Evolutionary conservation across 495 filamentous ascomycete genomes (phyloP).

Genomic region (Penicillium roqueforti): DNA sequence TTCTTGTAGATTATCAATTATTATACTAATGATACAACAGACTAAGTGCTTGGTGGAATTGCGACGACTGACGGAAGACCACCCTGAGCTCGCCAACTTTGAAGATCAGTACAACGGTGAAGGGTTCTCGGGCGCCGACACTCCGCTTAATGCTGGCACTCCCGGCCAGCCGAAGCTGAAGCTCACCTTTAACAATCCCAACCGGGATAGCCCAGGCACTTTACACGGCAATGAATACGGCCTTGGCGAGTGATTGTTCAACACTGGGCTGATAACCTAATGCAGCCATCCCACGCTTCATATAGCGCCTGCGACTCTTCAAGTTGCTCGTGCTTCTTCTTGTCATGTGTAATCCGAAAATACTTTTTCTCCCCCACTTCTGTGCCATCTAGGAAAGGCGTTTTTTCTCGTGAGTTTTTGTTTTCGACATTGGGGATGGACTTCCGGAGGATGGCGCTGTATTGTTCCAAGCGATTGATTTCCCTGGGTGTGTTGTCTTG

Average conservation of each 20-base stretch:
- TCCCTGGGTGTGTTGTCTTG: conserved; percentile 7
- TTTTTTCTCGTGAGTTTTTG: conserved; percentile 9
- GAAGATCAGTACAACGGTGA: conserved; percentile 55
- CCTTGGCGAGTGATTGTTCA: conserved; percentile 30
- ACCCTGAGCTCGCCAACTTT: conserved; percentile 70
- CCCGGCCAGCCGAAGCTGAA: conserved; percentile 56
- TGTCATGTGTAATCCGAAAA: conserved; percentile 18
- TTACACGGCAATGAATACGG: conserved; percentile 29
- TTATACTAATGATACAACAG: conserved; percentile 42
- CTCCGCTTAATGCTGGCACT: conserved; percentile 57
- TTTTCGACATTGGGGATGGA: conserved; percentile 11
- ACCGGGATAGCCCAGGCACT: conserved; percentile 30
- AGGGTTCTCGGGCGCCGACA: conserved; percentile 67
- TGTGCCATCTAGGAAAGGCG: conserved; percentile 15
- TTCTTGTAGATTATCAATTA: background rate
- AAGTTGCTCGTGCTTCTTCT: conserved; percentile 8
- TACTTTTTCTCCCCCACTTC: background rate
- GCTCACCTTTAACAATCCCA: conserved; percentile 51
- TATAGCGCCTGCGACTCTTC: conserved; percentile 13
- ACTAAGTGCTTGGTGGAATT: conserved; percentile 63
- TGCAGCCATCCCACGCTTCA: background rate
- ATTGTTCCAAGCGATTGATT: conserved; percentile 17
- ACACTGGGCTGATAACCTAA: background rate
- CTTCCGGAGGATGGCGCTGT: conserved; percentile 12
- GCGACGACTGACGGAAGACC: conserved; percentile 61